Conservation (phyloP, 2,329 filamentous ascomycete genomes). For the Nothophoma quercina region DNA sequence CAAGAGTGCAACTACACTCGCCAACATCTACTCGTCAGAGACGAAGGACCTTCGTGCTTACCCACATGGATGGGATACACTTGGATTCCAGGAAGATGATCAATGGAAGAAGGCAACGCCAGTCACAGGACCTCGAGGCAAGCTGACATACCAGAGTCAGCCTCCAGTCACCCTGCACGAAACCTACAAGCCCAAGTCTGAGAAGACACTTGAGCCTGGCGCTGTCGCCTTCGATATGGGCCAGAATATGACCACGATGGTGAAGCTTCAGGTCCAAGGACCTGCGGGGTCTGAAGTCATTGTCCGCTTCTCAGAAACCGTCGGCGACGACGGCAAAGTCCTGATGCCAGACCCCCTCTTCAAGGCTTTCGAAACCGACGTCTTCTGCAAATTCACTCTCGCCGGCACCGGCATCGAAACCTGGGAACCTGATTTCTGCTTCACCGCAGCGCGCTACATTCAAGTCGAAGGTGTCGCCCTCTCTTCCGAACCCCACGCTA, state of each 20-base stretch:
- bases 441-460: slow-evolving; percentile 54
- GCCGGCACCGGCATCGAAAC: slow-evolving; percentile 40
- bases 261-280: slow-evolving; percentile 38
- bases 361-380: slow-evolving; percentile 48
- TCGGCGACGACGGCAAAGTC: slow-evolving; percentile 43
- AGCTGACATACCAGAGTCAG: slow-evolving; percentile 52
- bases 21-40: slow-evolving; percentile 54
- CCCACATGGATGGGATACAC: slow-evolving; percentile 47
- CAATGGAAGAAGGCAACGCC: slow-evolving; percentile 48
- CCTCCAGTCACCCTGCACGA: slow-evolving; percentile 51
- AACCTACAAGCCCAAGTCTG: slow-evolving; percentile 41
- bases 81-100: slow-evolving; percentile 33
- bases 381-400: slow-evolving; percentile 52
- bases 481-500: slow-evolving; percentile 13
- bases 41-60: slow-evolving; percentile 48
- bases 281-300: slow-evolving; percentile 38
- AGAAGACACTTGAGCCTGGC: slow-evolving; percentile 28
- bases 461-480: slow-evolving; percentile 51
- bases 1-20: slow-evolving; percentile 51
- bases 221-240: slow-evolving; percentile 43
- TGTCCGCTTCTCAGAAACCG: slow-evolving; percentile 43
- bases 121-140: slow-evolving; percentile 51
- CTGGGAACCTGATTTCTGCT: slow-evolving; percentile 54
- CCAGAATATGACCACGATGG: slow-evolving; percentile 46
- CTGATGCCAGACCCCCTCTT: slow-evolving; percentile 54